Evolutionary conservation across 768 basidiomycete genomes (phyloP).

Genomic region (Tylopilus sp.): DNA sequence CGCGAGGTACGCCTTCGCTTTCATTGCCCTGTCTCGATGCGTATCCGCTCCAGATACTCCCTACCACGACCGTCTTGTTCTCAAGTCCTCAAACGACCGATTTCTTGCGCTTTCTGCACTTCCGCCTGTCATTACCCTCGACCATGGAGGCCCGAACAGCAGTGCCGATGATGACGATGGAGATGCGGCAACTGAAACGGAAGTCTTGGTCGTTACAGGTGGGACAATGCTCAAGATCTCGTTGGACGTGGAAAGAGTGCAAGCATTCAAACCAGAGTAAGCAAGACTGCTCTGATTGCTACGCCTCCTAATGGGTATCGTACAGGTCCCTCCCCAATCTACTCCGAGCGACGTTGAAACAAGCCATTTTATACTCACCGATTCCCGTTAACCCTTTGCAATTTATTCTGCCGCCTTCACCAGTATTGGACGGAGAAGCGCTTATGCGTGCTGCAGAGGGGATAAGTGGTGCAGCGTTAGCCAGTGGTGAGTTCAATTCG

Average conservation of each 20-base stretch:
- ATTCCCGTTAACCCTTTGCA: constrained; percentile 74
- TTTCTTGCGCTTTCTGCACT: no score
- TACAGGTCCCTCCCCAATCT: constrained; percentile 59
- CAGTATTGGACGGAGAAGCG: constrained; percentile 69
- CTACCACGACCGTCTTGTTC: no score
- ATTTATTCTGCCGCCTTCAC: constrained; percentile 70
- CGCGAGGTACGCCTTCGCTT: no score
- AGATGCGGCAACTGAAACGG: constrained; percentile 12
- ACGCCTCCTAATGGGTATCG: constrained; percentile 28
- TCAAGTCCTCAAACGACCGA: no score
- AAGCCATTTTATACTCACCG: constrained; percentile 77
- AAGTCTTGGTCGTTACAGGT: constrained; percentile 49
- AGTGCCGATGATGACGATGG: constrained; percentile 9
- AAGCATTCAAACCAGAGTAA: constrained; percentile 61
- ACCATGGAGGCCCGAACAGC: constrained; percentile 13
- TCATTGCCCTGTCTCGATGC: no score
- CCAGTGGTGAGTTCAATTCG: constrained; percentile 52
- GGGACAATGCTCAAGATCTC: constrained; percentile 65
- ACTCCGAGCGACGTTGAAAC: constrained; percentile 77
- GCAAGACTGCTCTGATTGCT: constrained; percentile 16
- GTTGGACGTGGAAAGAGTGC: constrained; percentile 59
- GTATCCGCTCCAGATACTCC: no score
- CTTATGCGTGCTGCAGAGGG: constrained; percentile 79
- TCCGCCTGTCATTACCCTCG: constrained; percentile 19
- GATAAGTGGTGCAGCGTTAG: constrained; percentile 64